Evolutionary conservation across 106 monocot genomes (phyloP), one percentile per base, ranked within the genome.

Genomic region (Xerophyta viscosa): DNA sequence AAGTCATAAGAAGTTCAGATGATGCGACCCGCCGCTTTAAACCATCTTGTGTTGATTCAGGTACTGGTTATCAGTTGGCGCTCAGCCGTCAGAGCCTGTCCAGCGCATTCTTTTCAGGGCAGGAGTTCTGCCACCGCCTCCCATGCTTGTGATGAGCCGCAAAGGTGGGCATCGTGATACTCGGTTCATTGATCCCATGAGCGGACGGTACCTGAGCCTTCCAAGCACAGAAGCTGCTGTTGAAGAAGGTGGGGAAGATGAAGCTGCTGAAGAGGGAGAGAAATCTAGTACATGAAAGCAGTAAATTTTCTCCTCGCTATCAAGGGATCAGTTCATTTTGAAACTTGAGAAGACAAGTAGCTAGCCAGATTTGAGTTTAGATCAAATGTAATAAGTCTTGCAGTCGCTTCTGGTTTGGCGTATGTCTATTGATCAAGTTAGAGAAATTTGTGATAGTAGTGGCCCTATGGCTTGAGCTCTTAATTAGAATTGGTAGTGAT

Each of bases 41-140:
- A 17, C 17, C 17, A 22, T 39, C 24, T 43, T 61, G 45, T 51
- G 30, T 27, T 27, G 20, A 27, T 42, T 60, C 25, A 91, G 91
- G 70, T 83, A 87, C 22, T 93, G 92, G 92, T 54, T 93, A 19
- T 93, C 92, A 8, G 87, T 93, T 29, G 92, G 92, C 20, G 83
- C 87, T 19, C 92, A 93, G 31, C 80, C 92, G 17, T 83, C 93
- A 21, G 87, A 93, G 1, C 88, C 93, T 4, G 80, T 81, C 4
- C 84, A 92, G 27, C 76, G 80, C 0, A 62, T 93, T 39, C 83
- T 93, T 24, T 93, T 88, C 61, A 77, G 87, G 21, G 87, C 87
- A 42, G 87, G 93, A 6, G 26, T 93, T 59, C 61, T 93, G 7
- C 93, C 93, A 20, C 93, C 93, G 0, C 83, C 83, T 0, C 87